These are phyloP conservation scores for Pluteus cervinus DNA, from an alignment of 768 basidiomycete genomes.

Conservation along the genomic window DNA sequence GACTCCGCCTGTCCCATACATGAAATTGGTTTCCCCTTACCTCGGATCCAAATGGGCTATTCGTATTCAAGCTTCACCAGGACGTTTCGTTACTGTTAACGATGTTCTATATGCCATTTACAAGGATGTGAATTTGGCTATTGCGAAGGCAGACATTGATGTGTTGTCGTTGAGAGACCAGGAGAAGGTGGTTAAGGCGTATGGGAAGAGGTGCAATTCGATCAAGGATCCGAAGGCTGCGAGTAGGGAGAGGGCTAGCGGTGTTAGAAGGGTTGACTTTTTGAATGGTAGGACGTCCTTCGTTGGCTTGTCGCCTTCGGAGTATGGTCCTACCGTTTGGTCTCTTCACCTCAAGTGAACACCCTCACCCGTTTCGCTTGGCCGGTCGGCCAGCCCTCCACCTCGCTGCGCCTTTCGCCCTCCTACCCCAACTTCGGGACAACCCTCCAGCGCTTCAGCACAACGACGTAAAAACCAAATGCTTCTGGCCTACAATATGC, in stretches of 20 bases:
- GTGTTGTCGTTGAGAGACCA: slow-evolving; percentile 23
- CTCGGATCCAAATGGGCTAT: slow-evolving; percentile 15
- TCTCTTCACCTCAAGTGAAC: no score
- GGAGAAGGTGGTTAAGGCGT: slow-evolving; percentile 34
- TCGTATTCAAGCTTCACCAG: slow-evolving; percentile 2
- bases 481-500: no score
- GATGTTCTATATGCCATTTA: slow-evolving; percentile 47
- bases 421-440: no score
- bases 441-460: no score
- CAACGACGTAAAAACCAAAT: no score
- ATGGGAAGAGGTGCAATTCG: slow-evolving; percentile 30
- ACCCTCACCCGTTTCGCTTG: no score
- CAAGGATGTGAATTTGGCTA: slow-evolving; percentile 32
- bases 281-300: slow-evolving; percentile 34
- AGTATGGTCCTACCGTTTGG: no score
- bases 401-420: no score
- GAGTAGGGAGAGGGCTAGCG: slow-evolving; percentile 33
- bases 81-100: slow-evolving; percentile 25
- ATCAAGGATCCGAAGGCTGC: slow-evolving; percentile 18
- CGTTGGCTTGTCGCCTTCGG: slow-evolving; percentile 35
- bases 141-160: slow-evolving; percentile 34
- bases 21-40: slow-evolving; percentile 22
- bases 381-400: no score
- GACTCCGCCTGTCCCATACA: slow-evolving; percentile 19
- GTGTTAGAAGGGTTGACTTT: slow-evolving; percentile 52